Evolutionary conservation across 176 grass and related monocot species (phyloP), one percentile per base, ranked within the genome.

Genomic region (Musa schizocarpa): DNA sequence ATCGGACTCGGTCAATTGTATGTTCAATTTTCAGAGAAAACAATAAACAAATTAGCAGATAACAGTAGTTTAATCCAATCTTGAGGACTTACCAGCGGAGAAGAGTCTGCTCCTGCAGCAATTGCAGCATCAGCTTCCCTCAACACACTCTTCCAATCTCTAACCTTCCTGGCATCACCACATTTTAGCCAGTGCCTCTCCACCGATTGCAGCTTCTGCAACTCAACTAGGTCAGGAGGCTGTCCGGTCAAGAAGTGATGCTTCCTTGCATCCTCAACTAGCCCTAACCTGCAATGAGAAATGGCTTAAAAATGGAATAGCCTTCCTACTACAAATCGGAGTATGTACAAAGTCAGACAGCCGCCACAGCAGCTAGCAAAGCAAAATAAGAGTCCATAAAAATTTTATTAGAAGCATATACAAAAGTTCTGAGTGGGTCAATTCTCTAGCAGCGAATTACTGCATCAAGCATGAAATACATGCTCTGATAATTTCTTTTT

Each of bases 101-200:
- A 76, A 48, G 74, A 76, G 34, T 76, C 74, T 48, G 74, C 74
- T 21, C 74, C 74, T 50, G 74, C 56, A n/a, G 55, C 6, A 21
- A 76, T 50, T 14, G 74, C 74, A 62, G 74, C 54, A 48, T 63
- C 55, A 21, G 54, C 29, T 76, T 76, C 74, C 26, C 29, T 63
- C 49, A 76, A 49, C 49, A 27, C 14, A 9, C 56, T 50, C 8
- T 51, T 59, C 74, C 74, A 76, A 22, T 76, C 74, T 59, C 56
- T 34, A 49, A 49, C 43, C 26, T 76, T 76, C 74, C 74, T 20
- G 25, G 74, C 56, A 21, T 62, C 16, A 3, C 21, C 27, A 62
- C 54, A 62, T 62, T 20, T 76, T 48, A 43, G 13, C 54, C 62
- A 48, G 50, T 76, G 74, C 74, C 29, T 76, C 56, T 76, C 55